A percentile compares a stretch with the other conserved stretches of the same genome.
Conservation (phyloP, 2,329 filamentous ascomycete genomes). For the Ilyonectria sp. region DNA sequence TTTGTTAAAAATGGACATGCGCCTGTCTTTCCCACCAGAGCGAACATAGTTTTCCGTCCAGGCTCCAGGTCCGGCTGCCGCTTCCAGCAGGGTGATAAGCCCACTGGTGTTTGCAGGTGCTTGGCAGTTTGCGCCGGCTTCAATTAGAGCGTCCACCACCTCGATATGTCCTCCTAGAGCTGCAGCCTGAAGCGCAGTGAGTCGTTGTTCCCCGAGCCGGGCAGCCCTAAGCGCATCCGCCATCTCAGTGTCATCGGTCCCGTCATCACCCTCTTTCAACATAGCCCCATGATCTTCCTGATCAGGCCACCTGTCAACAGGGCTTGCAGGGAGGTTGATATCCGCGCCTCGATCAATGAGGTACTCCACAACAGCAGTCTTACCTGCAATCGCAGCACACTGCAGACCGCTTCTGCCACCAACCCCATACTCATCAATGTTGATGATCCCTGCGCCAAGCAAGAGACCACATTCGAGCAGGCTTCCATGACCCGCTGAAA, state of each 20-base stretch:
- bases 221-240: neutral
- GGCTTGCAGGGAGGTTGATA: conserved; percentile 1
- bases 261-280: no score
- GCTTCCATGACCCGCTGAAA: fast-evolving
- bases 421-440: neutral
- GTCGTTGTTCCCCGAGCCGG: neutral
- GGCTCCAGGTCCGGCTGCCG: neutral
- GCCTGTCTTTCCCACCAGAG: neutral
- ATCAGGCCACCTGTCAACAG: no score
- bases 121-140: conserved; percentile 1
- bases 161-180: neutral
- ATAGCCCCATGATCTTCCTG: no score
- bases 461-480: neutral
- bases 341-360: conserved; percentile 11
- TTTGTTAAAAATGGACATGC: neutral
- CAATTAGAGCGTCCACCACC: conserved; percentile 7
- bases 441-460: conserved; percentile 3
- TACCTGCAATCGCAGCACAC: neutral
- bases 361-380: conserved; percentile 1
- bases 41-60: neutral
- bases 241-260: no score
- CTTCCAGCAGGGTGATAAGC: conserved; percentile 3
- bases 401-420: conserved; percentile 1
- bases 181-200: conserved; percentile 14
- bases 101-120: neutral